Base-by-base conservation (phyloP, 139 green algal species). In the Edaphochlamys debaryana region DNA sequence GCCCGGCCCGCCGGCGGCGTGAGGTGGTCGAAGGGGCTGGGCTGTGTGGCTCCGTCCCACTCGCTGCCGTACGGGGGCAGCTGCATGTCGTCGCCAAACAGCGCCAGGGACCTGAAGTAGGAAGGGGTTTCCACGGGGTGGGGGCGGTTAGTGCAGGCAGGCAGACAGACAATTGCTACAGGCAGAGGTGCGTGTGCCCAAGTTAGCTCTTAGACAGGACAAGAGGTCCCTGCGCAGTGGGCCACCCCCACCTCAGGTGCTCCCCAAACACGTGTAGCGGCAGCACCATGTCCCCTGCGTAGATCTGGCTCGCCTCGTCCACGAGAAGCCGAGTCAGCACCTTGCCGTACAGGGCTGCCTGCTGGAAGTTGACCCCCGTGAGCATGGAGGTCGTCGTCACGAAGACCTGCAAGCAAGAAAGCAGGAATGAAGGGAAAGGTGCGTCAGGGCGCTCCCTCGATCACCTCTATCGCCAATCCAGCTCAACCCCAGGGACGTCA, bases 221-320 rank as follows among this genome's bases (percentile, higher is more conserved):
- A n/a, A n/a, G n/a, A n/a, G n/a, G n/a, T n/a, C n/a, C n/a, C n/a
- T n/a, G n/a, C n/a, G n/a, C n/a, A n/a, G n/a, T n/a, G n/a, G n/a
- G n/a, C n/a, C n/a, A n/a, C n/a, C n/a, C 54, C 1, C n/a, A 84
- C 78, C 66, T 41, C 22, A 84, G 78, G 32, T 62, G 41, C 0
- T 32, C 42, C 36, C 78, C 48, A 66, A 69, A 76, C 66, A 29
- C 4, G 13, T 45, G 8, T 25, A 84, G 78, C 48, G 78, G 66
- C 67, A 84, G 52, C 78, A 84, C 3, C 48, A 84, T 29, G 36
- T 84, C 78, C 13, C 48, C 78, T 3, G 34, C 48, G 48, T 77
- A 84, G 66, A 84, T 76, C 48, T 84, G 78, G 6, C 45, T 69
- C 1, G 78, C 78, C 78, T 84, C 78, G 66, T 84, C 78, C 29